A percentile compares a stretch with the other conserved stretches of the same genome.
phyloP scores from a whole-genome alignment of 352 stramenopile genomes.

The Phytophthora pluvialis region DNA sequence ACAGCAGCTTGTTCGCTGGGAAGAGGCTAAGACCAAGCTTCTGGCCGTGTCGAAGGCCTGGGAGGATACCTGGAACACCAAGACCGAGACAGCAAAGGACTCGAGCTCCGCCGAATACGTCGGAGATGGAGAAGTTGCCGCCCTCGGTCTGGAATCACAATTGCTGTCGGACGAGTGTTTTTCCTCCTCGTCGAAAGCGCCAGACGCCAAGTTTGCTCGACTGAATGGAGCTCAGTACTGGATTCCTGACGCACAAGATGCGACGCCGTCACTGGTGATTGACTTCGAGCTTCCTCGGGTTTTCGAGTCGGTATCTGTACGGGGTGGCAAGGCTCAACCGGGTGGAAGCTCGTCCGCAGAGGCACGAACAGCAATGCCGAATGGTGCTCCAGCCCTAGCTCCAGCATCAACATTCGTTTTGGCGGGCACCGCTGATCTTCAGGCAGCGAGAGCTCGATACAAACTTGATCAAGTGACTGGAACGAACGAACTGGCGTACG shows the following conservation, averaged over 20 bases:
- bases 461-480: conserved; percentile 55
- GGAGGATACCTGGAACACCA: conserved; percentile 40
- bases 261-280: conserved; percentile 60
- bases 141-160: conserved; percentile 69
- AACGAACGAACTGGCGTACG: conserved; percentile 69
- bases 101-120: conserved; percentile 38
- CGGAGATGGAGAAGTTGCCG: conserved; percentile 49
- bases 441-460: conserved; percentile 42
- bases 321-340: conserved; percentile 53
- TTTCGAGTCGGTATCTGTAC: conserved; percentile 67
- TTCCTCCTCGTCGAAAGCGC: conserved; percentile 56
- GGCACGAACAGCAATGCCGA: background rate
- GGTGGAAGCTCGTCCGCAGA: conserved; percentile 13
- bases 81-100: conserved; percentile 12
- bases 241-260: conserved; percentile 60
- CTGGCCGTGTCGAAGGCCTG: conserved; percentile 39
- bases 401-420: conserved; percentile 54
- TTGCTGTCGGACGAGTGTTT: conserved; percentile 66
- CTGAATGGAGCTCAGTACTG: conserved; percentile 70
- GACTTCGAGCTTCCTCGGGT: conserved; percentile 77
- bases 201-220: conserved; percentile 63
- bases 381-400: background rate
- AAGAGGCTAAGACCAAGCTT: conserved; percentile 42
- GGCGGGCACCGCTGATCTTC: conserved; percentile 40
- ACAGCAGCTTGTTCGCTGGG: conserved; percentile 39